Evolutionary conservation across 1,284 basidiomycete genomes (phyloP).

Genomic region (Apiotrichum brassicae): DNA sequence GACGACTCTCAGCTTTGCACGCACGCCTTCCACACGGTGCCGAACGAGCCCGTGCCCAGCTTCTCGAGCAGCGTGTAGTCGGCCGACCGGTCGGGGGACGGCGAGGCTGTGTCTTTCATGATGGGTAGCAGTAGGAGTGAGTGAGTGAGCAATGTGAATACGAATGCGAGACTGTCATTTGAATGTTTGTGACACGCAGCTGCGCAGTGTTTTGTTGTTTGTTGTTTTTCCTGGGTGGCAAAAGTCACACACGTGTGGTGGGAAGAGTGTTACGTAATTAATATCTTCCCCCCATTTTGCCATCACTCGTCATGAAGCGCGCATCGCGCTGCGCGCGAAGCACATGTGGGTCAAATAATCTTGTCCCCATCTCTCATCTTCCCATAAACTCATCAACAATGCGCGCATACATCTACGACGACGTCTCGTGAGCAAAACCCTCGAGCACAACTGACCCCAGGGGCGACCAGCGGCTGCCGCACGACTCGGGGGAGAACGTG

Average conservation of each 20-base stretch:
- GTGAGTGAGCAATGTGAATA: no score
- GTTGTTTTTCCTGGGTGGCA: no score
- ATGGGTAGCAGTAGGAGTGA: not conserved
- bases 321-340: no score
- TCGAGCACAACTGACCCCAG: slow-evolving; percentile 15
- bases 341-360: no score
- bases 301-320: not conserved
- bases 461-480: slow-evolving; percentile 68
- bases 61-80: slow-evolving; percentile 92
- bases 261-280: not conserved
- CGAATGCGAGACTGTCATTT: no score
- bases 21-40: slow-evolving; percentile 87
- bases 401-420: slow-evolving; percentile 76
- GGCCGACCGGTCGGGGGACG: slow-evolving; percentile 60
- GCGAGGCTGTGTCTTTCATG: not conserved
- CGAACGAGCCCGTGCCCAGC: slow-evolving; percentile 95
- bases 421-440: slow-evolving; percentile 49
- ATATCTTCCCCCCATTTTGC: not conserved
- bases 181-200: not conserved
- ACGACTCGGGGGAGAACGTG: slow-evolving; percentile 60
- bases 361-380: not conserved
- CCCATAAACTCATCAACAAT: slow-evolving; percentile 45
- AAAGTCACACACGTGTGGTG: not conserved
- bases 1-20: slow-evolving; percentile 18
- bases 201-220: no score